Conservation (phyloP, 1,284 basidiomycete species). For the Takashimella koratensis region DNA sequence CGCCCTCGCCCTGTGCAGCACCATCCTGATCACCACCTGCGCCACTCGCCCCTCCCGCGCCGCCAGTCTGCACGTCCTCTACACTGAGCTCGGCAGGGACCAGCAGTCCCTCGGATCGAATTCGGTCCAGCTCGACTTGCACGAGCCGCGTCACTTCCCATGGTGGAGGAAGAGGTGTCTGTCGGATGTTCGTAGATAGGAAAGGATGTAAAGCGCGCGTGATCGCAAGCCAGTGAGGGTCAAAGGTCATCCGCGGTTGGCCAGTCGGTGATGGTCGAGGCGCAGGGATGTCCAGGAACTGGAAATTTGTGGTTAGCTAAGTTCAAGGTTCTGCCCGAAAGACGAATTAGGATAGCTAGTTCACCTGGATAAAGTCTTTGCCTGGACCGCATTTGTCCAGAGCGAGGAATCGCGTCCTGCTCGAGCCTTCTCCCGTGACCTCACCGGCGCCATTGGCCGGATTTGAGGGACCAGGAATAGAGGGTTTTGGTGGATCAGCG, state of each 20-base stretch:
- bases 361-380: slow-evolving; percentile 80
- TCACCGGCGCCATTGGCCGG: slow-evolving; percentile 7
- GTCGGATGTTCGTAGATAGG: slow-evolving; percentile 57
- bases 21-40: slow-evolving; percentile 41
- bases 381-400: slow-evolving; percentile 86
- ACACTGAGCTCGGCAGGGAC: slow-evolving; percentile 19
- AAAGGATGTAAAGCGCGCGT: slow-evolving; percentile 77
- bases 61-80: neutral
- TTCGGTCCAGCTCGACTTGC: slow-evolving; percentile 62
- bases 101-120: slow-evolving; percentile 49
- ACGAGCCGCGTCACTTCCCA: slow-evolving; percentile 60
- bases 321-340: neutral
- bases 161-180: slow-evolving; percentile 62
- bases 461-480: neutral
- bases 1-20: slow-evolving; percentile 21
- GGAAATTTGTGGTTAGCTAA: slow-evolving; percentile 2
- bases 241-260: slow-evolving; percentile 59
- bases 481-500: slow-evolving; percentile 2
- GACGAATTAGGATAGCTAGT: neutral
- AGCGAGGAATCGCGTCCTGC: slow-evolving; percentile 63
- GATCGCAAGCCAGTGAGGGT: slow-evolving; percentile 92
- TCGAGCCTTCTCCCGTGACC: slow-evolving; percentile 7
- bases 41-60: neutral
- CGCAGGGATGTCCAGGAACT: slow-evolving; percentile 68
- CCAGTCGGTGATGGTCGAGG: slow-evolving; percentile 20